Percentiles rank a stretch among this genome's conserved stretches.
These are phyloP conservation scores for Boletus eberwhitei DNA, from an alignment of 768 basidiomycete species.

Conservation along the genomic window DNA sequence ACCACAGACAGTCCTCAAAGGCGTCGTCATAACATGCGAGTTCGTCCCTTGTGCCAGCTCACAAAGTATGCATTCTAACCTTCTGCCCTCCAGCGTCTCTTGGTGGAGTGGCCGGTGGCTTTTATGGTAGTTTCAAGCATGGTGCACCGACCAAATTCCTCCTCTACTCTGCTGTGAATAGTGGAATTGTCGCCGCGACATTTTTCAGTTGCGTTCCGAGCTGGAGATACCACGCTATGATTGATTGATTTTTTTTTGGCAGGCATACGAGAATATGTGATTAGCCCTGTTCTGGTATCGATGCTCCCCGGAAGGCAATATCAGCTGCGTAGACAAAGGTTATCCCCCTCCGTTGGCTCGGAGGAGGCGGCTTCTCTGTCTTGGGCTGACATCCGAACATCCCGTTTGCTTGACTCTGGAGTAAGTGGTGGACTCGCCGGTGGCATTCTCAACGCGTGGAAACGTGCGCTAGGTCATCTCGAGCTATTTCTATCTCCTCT, in stretches of 20 bases:
- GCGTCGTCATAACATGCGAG: constrained; percentile 74
- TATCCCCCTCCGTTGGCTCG: constrained; percentile 20
- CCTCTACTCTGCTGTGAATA: constrained; percentile 64
- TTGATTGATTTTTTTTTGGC: constrained; percentile 1
- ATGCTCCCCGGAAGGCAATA: constrained; percentile 48
- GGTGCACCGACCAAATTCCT: constrained; percentile 49
- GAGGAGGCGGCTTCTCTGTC: constrained; percentile 25
- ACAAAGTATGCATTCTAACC: constrained; percentile 22
- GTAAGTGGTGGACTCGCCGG: constrained; percentile 70
- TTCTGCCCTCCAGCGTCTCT: constrained; percentile 47
- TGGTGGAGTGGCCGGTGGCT: constrained; percentile 45
- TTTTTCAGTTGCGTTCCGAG: constrained; percentile 67
- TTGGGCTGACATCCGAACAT: constrained; percentile 53
- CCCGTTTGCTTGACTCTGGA: constrained; percentile 66
- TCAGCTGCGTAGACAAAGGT: constrained; percentile 36
- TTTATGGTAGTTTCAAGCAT: constrained; percentile 46
- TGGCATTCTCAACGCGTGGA: constrained; percentile 54
- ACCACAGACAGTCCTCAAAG: constrained; percentile 47
- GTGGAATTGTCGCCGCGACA: constrained; percentile 63
- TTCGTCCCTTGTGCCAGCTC: constrained; percentile 44
- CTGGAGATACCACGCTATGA: not conserved
- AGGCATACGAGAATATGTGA: constrained; percentile 77
- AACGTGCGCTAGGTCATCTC: constrained; percentile 40
- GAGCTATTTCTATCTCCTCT: not conserved
- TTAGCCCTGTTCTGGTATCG: constrained; percentile 58